Evolutionary conservation across 768 basidiomycete species (phyloP).

Genomic region (Pseudohyphozyma bogoriensis): DNA sequence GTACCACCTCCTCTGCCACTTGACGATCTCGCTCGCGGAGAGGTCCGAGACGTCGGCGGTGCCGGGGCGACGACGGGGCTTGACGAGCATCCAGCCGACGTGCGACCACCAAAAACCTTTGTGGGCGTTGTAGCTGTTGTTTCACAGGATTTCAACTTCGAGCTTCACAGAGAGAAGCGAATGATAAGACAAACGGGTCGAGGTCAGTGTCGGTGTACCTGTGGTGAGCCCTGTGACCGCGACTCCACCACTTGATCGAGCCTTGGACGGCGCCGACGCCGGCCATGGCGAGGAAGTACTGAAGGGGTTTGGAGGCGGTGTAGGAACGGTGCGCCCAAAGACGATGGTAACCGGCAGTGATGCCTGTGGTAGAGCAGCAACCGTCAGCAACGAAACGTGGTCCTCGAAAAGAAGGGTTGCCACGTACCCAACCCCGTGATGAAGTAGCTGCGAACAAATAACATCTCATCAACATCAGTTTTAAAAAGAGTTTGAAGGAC

Average conservation of each 20-base stretch:
- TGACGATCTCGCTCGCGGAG: constrained; percentile 56
- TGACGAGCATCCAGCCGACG: constrained; percentile 71
- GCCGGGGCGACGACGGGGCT: constrained; percentile 59
- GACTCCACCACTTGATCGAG: constrained; percentile 97
- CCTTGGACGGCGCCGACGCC: constrained; percentile 92
- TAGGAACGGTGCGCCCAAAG: constrained; percentile 95
- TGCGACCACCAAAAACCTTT: constrained; percentile 71
- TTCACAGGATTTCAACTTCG: too few species aligned
- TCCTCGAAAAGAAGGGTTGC: constrained; percentile 31
- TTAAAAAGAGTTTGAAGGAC: too few species aligned
- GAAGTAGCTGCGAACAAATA: constrained; percentile 46
- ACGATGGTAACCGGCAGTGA: constrained; percentile 88
- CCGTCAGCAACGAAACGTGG: neutral
- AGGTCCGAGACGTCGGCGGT: constrained; percentile 63
- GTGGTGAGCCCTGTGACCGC: constrained; percentile 77
- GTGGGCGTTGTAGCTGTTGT: constrained; percentile 70
- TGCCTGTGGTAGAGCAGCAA: constrained; percentile 42
- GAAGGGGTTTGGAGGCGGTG: constrained; percentile 74
- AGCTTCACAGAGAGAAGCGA: too few species aligned
- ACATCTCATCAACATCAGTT: too few species aligned
- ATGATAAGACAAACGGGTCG: too few species aligned
- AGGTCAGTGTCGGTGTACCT: constrained; percentile 69
- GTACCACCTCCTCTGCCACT: constrained; percentile 69
- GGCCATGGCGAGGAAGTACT: constrained; percentile 69
- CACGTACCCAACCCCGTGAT: constrained; percentile 58